Evolutionary conservation across 192 early-diverging fungal species (phyloP).

Genomic region (Linnemannia exigua): DNA sequence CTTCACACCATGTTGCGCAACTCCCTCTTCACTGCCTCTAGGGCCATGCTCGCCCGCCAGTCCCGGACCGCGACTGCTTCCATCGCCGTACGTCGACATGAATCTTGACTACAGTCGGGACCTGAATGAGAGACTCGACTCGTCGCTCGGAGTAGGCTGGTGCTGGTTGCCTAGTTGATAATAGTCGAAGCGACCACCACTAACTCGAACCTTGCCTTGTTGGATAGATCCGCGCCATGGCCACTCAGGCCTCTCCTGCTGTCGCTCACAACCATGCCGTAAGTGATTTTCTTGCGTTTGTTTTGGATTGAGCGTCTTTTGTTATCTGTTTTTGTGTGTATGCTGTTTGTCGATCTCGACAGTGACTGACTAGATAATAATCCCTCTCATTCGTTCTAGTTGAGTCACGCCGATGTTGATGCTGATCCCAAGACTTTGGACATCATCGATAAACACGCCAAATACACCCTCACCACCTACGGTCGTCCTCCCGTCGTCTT

Average conservation of each 20-base stretch:
- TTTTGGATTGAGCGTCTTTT: background rate
- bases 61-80: conserved; percentile 12
- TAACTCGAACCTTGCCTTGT: background rate
- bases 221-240: conserved; percentile 47
- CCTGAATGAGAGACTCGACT: background rate
- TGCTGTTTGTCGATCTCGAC: background rate
- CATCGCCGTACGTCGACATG: conserved; percentile 38
- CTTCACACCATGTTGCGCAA: conserved; percentile 40
- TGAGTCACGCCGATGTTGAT: conserved; percentile 67
- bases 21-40: conserved; percentile 35
- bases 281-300: conserved; percentile 5
- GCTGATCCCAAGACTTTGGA: conserved; percentile 58
- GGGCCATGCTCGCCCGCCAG: conserved; percentile 33
- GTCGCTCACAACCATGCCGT: conserved; percentile 41
- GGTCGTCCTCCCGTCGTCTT: conserved; percentile 79
- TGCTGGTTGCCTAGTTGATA: background rate
- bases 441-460: conserved; percentile 61
- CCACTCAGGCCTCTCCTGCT: conserved; percentile 18
- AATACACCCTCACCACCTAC: conserved; percentile 81
- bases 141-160: background rate
- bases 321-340: background rate
- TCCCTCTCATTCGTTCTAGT: conserved; percentile 24
- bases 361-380: conserved; percentile 1
- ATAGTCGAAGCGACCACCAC: background rate
- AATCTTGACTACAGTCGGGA: background rate